Evolutionary conservation across 768 basidiomycete species (phyloP).

Genomic region (Termitomyces titanicus): DNA sequence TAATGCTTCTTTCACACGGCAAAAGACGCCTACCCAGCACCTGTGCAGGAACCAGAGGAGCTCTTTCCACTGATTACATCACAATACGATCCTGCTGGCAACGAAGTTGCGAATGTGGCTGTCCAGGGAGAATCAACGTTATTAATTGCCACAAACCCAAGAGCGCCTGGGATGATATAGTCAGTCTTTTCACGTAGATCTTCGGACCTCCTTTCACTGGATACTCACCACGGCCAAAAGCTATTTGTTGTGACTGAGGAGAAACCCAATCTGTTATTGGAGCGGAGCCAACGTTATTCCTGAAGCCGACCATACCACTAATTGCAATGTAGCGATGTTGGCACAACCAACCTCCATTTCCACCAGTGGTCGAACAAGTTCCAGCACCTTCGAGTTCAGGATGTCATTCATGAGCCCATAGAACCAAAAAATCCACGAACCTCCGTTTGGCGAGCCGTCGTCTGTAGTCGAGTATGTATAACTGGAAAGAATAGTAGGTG

Average conservation of each 20-base stretch:
- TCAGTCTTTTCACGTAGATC: background rate
- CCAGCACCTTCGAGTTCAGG: background rate
- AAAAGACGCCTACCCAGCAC: slow-evolving; percentile 37
- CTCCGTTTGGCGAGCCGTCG: slow-evolving; percentile 58
- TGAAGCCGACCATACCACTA: slow-evolving; percentile 62
- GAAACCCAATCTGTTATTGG: slow-evolving; percentile 55
- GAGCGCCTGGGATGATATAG: slow-evolving; percentile 33
- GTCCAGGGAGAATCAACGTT: slow-evolving; percentile 57
- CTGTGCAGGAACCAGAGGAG: slow-evolving; percentile 42
- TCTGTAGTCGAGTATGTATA: slow-evolving; percentile 50
- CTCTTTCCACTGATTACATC: slow-evolving; percentile 54
- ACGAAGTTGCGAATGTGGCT: slow-evolving; percentile 50
- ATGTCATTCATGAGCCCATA: background rate
- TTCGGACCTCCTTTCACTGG: background rate
- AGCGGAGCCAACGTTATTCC: slow-evolving; percentile 51
- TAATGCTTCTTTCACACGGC: background rate
- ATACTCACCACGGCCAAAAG: slow-evolving; percentile 56
- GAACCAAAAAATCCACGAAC: slow-evolving; percentile 21
- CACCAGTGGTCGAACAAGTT: slow-evolving; percentile 29
- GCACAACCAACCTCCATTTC: slow-evolving; percentile 60
- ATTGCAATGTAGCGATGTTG: slow-evolving; percentile 61
- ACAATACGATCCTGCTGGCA: slow-evolving; percentile 60
- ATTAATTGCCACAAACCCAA: slow-evolving; percentile 66
- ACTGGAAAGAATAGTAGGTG: slow-evolving; percentile 58
- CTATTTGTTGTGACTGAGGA: slow-evolving; percentile 55